Percentiles rank a stretch among this genome's conserved stretches.
Evolutionary conservation across 257 asterid species (phyloP).

Genomic region (Solanum ossicruentum): DNA sequence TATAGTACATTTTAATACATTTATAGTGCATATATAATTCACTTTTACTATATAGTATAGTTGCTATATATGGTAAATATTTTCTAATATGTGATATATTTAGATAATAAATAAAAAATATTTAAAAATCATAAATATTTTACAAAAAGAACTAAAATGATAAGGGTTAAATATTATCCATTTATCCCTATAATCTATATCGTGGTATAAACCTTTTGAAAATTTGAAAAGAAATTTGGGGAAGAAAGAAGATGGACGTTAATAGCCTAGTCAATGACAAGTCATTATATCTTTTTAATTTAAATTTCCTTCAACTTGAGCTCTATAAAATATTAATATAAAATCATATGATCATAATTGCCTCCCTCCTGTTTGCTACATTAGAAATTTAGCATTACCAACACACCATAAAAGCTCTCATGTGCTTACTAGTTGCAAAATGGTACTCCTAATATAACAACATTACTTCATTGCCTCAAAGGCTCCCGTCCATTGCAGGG

Average conservation of each 20-base stretch:
- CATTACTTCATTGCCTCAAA: too few species aligned
- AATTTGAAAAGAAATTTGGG: neutral
- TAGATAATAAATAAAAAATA: too few species aligned
- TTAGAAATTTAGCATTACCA: neutral
- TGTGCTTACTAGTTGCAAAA: neutral
- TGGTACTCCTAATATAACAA: neutral
- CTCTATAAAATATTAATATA: neutral
- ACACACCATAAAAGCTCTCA: neutral
- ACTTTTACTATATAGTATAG: too few species aligned
- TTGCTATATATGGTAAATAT: too few species aligned
- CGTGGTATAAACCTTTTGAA: neutral
- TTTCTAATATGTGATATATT: too few species aligned
- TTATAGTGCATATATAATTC: too few species aligned
- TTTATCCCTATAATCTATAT: neutral
- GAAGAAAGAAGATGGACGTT: neutral
- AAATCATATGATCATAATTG: neutral
- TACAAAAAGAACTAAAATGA: too few species aligned
- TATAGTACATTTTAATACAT: too few species aligned
- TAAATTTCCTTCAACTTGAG: neutral
- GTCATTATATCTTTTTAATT: neutral
- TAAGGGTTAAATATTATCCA: too few species aligned
- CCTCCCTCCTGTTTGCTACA: neutral
- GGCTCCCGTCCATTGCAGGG: too few species aligned
- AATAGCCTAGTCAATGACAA: neutral
- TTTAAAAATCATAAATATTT: too few species aligned